phyloP scores from a whole-genome alignment of 1,284 basidiomycete species.

The Sphaerobolus stellatus region DNA sequence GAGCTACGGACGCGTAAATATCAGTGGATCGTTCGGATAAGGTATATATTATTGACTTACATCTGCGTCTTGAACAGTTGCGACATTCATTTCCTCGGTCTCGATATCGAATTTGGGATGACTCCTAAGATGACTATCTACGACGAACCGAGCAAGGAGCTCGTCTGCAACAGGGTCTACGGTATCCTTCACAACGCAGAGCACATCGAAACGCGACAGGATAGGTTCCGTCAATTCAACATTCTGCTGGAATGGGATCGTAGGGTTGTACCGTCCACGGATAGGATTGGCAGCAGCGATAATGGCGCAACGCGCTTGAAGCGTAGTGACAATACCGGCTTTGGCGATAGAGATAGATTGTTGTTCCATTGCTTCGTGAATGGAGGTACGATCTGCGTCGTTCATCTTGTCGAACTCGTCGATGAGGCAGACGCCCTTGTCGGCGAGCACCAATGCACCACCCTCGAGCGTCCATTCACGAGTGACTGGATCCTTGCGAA shows the following conservation, averaged over 20 bases:
- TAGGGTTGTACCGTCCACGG: slow-evolving; percentile 95
- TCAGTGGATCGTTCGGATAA: slow-evolving; percentile 9
- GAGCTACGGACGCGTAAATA: slow-evolving; percentile 52
- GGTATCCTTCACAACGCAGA: slow-evolving; percentile 97
- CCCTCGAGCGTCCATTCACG: slow-evolving; percentile 99
- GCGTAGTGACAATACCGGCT: slow-evolving; percentile 94
- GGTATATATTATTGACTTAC: slow-evolving; percentile 47
- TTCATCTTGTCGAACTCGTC: slow-evolving; percentile 99
- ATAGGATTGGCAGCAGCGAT: slow-evolving; percentile 98
- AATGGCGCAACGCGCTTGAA: slow-evolving; percentile 97
- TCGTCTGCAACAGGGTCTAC: slow-evolving; percentile 98
- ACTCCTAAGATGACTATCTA: slow-evolving; percentile 91
- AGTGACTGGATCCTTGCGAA: slow-evolving; percentile 96
- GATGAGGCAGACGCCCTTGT: slow-evolving; percentile 98
- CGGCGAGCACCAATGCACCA: slow-evolving; percentile 94
- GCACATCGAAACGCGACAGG: slow-evolving; percentile 96
- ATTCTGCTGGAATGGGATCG: slow-evolving; percentile 96
- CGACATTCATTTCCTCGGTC: slow-evolving; percentile 85
- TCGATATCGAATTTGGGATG: slow-evolving; percentile 91
- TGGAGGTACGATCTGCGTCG: slow-evolving; percentile 94
- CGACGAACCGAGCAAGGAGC: slow-evolving; percentile 94
- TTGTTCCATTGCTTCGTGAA: slow-evolving; percentile 99
- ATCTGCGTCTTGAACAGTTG: slow-evolving; percentile 87
- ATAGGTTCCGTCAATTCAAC: slow-evolving; percentile 99
- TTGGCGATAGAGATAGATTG: slow-evolving; percentile 99